These are phyloP conservation scores for Penicillium corylophilum DNA, from an alignment of 2,329 filamentous ascomycete genomes.

Conservation along the genomic window DNA sequence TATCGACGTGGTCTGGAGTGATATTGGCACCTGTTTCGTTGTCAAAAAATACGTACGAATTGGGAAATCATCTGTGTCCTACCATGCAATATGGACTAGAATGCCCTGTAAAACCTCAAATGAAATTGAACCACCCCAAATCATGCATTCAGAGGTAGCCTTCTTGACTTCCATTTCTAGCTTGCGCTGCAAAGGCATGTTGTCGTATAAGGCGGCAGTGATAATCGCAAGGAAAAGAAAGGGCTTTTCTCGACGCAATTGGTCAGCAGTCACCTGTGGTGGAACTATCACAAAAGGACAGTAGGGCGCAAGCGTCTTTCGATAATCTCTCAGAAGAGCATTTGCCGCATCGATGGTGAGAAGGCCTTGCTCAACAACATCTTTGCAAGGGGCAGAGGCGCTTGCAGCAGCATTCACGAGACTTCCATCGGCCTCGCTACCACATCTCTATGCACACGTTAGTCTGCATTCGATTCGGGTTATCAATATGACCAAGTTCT, in stretches of 20 bases:
- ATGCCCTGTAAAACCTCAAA: slow-evolving; percentile 3
- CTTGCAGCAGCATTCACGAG: too few species aligned
- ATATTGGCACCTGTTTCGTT: slow-evolving; percentile 1
- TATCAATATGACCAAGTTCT: neutral
- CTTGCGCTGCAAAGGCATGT: slow-evolving; percentile 1
- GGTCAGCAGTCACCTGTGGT: neutral
- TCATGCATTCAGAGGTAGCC: slow-evolving; percentile 3
- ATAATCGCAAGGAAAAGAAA: slow-evolving; percentile 4
- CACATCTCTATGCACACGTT: too few species aligned
- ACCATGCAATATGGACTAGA: slow-evolving; percentile 4
- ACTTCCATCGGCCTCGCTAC: neutral
- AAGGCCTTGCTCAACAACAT: slow-evolving; percentile 1
- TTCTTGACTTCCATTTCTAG: slow-evolving; percentile 5
- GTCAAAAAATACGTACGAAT: too few species aligned
- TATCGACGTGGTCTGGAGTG: neutral
- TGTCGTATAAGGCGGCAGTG: neutral
- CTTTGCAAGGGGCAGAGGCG: neutral
- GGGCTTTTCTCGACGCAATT: slow-evolving; percentile 1
- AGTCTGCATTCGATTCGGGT: neutral
- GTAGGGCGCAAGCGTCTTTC: neutral
- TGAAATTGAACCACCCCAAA: neutral
- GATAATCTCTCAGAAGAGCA: neutral
- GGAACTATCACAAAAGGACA: slow-evolving; percentile 2
- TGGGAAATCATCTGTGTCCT: neutral
- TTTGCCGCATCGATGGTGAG: neutral